Conservation (phyloP, 306 rosid genomes). For the Cucurbita maxima region DNA sequence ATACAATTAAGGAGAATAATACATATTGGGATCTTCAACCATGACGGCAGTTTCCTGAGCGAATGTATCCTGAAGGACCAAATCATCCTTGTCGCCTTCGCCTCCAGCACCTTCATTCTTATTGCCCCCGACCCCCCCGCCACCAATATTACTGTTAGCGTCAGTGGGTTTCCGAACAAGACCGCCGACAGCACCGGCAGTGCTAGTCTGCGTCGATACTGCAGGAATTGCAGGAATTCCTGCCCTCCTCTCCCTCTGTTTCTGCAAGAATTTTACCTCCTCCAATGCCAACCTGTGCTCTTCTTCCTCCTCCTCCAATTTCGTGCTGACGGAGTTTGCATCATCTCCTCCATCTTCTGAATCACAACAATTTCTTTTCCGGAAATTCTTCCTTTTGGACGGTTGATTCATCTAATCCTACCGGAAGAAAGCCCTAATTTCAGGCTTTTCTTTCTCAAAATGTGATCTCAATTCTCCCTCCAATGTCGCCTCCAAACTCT, state of each 20-base stretch:
- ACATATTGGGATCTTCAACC: slow-evolving; percentile 97
- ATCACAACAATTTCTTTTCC: slow-evolving; percentile 5
- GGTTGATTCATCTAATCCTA: neutral
- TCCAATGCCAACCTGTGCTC: slow-evolving; percentile 63
- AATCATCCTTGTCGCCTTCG: slow-evolving; percentile 49
- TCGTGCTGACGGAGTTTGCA: neutral
- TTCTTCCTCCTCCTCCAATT: slow-evolving; percentile 4
- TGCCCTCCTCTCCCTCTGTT: slow-evolving; percentile 76
- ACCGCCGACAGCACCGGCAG: neutral
- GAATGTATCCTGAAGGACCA: slow-evolving; percentile 77
- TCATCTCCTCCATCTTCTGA: slow-evolving; percentile 2
- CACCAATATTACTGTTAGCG: too few relatives aligned
- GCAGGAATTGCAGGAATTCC: slow-evolving; percentile 57
- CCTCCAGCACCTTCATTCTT: slow-evolving; percentile 35
- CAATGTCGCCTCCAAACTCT: neutral
- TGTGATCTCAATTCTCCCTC: neutral
- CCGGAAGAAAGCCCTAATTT: neutral
- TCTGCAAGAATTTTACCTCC: slow-evolving; percentile 83
- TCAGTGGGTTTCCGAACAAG: too few relatives aligned
- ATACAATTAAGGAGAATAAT: neutral
- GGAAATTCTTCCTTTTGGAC: slow-evolving; percentile 11
- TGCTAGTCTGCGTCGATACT: neutral
- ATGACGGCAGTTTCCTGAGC: slow-evolving; percentile 89
- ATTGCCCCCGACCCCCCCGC: neutral
- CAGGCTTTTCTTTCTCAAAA: neutral